phyloP scores from a whole-genome alignment of 352 stramenopile species.

The Elongisporangium undulatum region DNA sequence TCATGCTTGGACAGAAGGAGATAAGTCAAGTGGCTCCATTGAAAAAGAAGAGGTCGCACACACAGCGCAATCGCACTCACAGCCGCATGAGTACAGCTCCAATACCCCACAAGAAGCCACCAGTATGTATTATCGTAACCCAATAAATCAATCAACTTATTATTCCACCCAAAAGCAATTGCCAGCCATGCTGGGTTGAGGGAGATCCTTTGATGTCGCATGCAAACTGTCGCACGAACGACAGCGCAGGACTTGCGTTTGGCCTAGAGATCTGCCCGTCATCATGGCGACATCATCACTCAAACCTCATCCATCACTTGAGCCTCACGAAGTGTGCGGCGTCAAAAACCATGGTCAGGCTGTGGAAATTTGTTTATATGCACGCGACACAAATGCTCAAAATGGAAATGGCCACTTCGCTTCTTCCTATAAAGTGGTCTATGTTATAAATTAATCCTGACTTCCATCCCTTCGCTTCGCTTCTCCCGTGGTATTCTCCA shows the following conservation, averaged over 20 bases:
- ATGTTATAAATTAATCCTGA: background rate
- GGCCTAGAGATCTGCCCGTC: background rate
- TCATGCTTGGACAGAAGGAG: background rate
- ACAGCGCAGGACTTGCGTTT: background rate
- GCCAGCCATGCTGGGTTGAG: too few relatives aligned
- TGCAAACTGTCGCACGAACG: background rate
- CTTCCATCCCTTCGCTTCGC: background rate
- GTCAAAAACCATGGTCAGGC: too few relatives aligned
- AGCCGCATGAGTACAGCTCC: background rate
- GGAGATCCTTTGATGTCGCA: background rate
- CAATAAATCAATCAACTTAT: background rate
- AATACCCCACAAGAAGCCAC: background rate
- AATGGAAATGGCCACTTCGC: background rate
- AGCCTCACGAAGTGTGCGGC: too few relatives aligned
- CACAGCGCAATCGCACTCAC: background rate
- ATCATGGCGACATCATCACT: background rate
- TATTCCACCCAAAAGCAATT: background rate
- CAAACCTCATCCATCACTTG: background rate
- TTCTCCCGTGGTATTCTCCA: background rate
- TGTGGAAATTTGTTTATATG: background rate
- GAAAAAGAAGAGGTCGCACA: background rate
- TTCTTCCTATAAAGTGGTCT: background rate
- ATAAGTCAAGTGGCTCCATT: background rate
- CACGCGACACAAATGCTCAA: background rate
- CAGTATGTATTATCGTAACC: background rate